Evolutionary conservation across 2,329 filamentous ascomycete species (phyloP).

Genomic region (Aureobasidium vineae): DNA sequence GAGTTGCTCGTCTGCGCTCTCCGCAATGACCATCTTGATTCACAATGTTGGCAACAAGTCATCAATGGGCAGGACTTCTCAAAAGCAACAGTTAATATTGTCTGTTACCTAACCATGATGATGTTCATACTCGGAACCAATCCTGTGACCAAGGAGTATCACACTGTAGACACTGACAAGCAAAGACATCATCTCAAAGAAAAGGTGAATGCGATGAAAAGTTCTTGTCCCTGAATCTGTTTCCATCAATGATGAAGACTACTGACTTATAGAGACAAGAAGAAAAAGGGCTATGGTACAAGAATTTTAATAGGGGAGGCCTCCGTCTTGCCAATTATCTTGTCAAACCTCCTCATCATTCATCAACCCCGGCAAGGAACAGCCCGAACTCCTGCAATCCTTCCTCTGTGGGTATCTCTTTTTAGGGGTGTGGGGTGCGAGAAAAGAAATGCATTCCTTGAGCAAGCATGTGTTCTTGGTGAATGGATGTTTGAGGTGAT

Average conservation of each 20-base stretch:
- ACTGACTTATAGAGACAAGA: not conserved
- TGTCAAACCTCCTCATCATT: slow-evolving; percentile 1
- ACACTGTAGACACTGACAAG: not conserved
- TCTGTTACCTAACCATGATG: not conserved
- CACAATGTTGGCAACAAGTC: not conserved
- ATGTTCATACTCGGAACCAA: not conserved
- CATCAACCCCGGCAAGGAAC: not conserved
- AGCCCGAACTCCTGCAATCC: slow-evolving; percentile 13
- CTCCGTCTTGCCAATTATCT: slow-evolving; percentile 16
- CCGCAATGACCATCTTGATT: not conserved
- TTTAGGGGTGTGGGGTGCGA: not conserved
- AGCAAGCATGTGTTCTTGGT: slow-evolving; percentile 14
- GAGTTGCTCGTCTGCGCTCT: not conserved
- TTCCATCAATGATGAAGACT: not conserved
- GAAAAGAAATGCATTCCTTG: slow-evolving; percentile 17
- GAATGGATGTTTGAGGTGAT: not conserved
- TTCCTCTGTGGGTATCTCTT: slow-evolving; percentile 24
- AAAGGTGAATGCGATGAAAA: not conserved
- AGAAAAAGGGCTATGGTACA: slow-evolving; percentile 20
- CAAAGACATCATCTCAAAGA: not conserved
- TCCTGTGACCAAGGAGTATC: not conserved
- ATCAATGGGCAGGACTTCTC: not conserved
- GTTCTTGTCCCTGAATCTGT: not conserved
- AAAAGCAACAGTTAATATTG: not conserved
- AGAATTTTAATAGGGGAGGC: slow-evolving; percentile 9